Evolutionary conservation across 208 protist species (phyloP).

Genomic region (Wallacemonas rigidus): DNA sequence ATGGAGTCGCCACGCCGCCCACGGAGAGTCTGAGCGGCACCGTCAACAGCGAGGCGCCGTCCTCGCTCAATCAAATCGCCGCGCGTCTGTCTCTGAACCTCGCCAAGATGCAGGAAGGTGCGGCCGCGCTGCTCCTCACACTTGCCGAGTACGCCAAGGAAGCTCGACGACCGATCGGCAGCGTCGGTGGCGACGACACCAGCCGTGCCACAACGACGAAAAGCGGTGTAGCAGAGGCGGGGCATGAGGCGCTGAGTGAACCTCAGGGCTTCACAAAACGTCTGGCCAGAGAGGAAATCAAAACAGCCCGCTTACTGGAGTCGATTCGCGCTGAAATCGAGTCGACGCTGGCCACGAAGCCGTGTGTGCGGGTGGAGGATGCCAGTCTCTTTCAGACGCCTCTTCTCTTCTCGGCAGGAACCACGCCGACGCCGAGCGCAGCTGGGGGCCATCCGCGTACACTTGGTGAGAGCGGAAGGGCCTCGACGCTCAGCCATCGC

Average conservation of each 20-base stretch:
- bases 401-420: constrained; percentile 17
- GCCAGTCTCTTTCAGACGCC: constrained; percentile 22
- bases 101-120: constrained; percentile 33
- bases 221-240: no score
- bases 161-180: constrained; percentile 36
- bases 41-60: not conserved
- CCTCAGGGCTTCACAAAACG: constrained; percentile 27
- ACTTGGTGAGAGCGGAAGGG: not conserved
- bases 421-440: not conserved
- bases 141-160: constrained; percentile 41
- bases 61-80: not conserved
- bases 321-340: constrained; percentile 15
- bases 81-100: not conserved
- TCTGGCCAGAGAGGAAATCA: constrained; percentile 27
- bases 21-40: not conserved
- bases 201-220: no score
- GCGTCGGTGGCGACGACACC: not conserved
- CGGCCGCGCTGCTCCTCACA: constrained; percentile 39
- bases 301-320: constrained; percentile 28
- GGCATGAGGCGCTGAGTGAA: not conserved
- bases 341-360: constrained; percentile 8
- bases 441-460: not conserved
- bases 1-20: not conserved
- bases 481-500: constrained; percentile 8
- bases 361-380: constrained; percentile 22